These are phyloP conservation scores for Penicillium sp. DNA, from an alignment of 2,329 filamentous ascomycete species.

Conservation along the genomic window DNA sequence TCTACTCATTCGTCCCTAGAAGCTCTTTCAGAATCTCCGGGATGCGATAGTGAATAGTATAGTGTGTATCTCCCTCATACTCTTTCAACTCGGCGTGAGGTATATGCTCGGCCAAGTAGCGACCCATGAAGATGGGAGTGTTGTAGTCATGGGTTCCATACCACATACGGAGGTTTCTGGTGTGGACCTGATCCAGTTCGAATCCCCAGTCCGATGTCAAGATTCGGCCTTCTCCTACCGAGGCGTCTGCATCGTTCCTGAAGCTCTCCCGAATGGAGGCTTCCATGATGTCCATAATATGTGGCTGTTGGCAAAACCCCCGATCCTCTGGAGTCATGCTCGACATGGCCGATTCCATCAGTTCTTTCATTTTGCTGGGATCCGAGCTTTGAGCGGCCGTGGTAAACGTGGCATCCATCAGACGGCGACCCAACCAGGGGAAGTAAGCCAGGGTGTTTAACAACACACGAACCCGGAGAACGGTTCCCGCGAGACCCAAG, in stretches of 20 bases:
- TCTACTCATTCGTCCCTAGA: no score
- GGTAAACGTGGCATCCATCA: not conserved
- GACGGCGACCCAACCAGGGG: slow-evolving; percentile 5
- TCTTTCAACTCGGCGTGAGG: slow-evolving; percentile 2
- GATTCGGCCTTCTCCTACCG: slow-evolving; percentile 2
- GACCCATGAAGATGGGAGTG: slow-evolving; percentile 2
- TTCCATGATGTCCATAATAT: not conserved
- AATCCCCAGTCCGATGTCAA: slow-evolving; percentile 8
- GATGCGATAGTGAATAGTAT: not conserved
- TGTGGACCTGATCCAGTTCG: slow-evolving; percentile 1
- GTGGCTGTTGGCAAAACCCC: slow-evolving; percentile 2
- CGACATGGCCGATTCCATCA: not conserved
- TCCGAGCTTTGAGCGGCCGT: not conserved
- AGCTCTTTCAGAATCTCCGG: no score
- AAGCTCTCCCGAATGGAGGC: slow-evolving; percentile 3
- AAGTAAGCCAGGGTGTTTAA: slow-evolving; percentile 3
- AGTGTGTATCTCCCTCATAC: slow-evolving; percentile 1
- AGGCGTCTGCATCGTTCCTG: slow-evolving; percentile 1
- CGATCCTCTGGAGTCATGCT: slow-evolving; percentile 2
- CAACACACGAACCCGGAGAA: not conserved
- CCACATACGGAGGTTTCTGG: slow-evolving; percentile 3
- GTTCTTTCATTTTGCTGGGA: slow-evolving; percentile 3
- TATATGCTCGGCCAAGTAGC: slow-evolving; percentile 5
- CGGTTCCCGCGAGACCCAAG: slow-evolving; percentile 3
- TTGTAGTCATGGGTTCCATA: slow-evolving; percentile 5